phyloP scores from a whole-genome alignment of 192 early-diverging fungal genomes.

The Coemansia sp. region DNA sequence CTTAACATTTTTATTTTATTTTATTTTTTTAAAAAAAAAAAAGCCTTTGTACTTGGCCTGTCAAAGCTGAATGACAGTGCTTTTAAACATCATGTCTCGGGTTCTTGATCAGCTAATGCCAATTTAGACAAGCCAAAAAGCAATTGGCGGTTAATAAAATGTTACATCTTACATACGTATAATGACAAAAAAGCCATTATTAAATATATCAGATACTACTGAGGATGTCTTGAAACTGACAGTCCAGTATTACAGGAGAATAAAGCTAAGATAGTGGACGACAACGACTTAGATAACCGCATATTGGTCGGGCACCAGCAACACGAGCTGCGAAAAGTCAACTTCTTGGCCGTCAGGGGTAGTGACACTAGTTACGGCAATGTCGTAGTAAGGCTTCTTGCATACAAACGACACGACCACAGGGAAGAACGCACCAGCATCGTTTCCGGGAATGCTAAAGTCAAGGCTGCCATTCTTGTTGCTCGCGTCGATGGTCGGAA shows the following conservation, averaged over 20 bases:
- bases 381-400: constrained; percentile 72
- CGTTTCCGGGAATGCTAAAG: constrained; percentile 77
- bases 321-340: constrained; percentile 72
- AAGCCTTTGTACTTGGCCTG: too few species aligned
- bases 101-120: too few species aligned
- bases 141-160: too few species aligned
- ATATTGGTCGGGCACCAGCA: constrained; percentile 80
- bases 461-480: constrained; percentile 83
- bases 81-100: not conserved
- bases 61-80: too few species aligned
- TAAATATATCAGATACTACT: not conserved
- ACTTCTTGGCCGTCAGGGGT: constrained; percentile 61
- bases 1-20: too few species aligned
- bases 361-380: constrained; percentile 61
- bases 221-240: not conserved
- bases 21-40: too few species aligned
- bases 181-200: not conserved
- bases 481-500: constrained; percentile 70
- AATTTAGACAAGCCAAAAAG: too few species aligned
- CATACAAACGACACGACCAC: constrained; percentile 78
- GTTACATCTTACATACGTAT: too few species aligned
- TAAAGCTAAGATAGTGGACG: not conserved
- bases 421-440: constrained; percentile 85
- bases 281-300: constrained; percentile 66
- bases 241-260: not conserved